Conservation (phyloP, 2,329 filamentous ascomycete genomes). For the Phialophora macrospora region DNA sequence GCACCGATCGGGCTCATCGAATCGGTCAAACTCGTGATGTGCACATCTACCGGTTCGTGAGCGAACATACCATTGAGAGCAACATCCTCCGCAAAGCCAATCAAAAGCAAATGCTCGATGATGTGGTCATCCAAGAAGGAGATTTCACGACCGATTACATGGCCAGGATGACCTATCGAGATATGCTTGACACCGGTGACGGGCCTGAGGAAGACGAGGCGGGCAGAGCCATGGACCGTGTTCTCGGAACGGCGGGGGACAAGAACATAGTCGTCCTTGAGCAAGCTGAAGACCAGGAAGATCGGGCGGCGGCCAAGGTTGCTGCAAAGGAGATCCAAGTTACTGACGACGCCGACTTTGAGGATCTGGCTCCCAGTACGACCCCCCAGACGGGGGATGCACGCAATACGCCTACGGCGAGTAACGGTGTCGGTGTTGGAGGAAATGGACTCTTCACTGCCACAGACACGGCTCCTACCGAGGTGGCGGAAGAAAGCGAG, state of each 20-base stretch:
- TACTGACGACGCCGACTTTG: slow-evolving; percentile 83
- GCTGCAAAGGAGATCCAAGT: slow-evolving; percentile 86
- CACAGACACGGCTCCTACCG: slow-evolving; percentile 42
- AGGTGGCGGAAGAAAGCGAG: slow-evolving; percentile 49
- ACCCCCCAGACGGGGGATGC: slow-evolving; percentile 40
- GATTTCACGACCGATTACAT: slow-evolving; percentile 98
- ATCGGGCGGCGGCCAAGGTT: slow-evolving; percentile 82
- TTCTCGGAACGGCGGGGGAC: slow-evolving; percentile 63
- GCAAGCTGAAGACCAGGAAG: slow-evolving; percentile 89
- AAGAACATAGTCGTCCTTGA: slow-evolving; percentile 74
- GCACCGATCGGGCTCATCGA: slow-evolving; percentile 94
- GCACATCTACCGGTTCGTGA: slow-evolving; percentile 93
- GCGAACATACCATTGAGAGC: slow-evolving; percentile 93
- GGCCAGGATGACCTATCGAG: slow-evolving; percentile 72
- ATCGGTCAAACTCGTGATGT: slow-evolving; percentile 98
- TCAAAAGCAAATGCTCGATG: slow-evolving; percentile 96
- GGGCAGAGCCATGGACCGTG: slow-evolving; percentile 81
- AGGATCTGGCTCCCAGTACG: slow-evolving; percentile 60
- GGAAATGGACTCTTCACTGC: slow-evolving; percentile 33
- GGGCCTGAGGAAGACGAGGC: slow-evolving; percentile 64
- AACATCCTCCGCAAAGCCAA: slow-evolving; percentile 97
- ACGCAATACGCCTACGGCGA: slow-evolving; percentile 20
- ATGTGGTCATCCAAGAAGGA: slow-evolving; percentile 97
- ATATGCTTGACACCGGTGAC: slow-evolving; percentile 63
- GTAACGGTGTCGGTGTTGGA: not conserved